Evolutionary conservation across 495 filamentous ascomycete genomes (phyloP), one percentile per base, ranked within the genome.

Genomic region (Physcia stellaris): DNA sequence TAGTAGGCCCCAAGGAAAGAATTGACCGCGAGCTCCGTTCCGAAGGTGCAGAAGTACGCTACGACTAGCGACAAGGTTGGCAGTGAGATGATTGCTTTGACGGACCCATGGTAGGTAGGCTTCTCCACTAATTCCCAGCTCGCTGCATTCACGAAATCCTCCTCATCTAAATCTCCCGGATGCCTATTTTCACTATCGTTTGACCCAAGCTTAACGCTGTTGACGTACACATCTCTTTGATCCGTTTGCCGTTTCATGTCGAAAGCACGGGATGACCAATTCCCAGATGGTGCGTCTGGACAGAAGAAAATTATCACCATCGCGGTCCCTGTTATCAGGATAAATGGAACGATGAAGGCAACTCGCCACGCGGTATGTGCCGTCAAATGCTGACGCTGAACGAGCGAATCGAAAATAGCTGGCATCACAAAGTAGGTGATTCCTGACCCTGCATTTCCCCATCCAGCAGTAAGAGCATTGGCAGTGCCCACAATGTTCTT

Each of bases 11-110:
- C 75, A 4, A 94, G 73, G 36, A 87, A 71, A 11, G 77, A 71
- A 67, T 94, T 87, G 60, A 94, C 78, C 45, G 86, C 73, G 7
- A 94, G 75, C 55, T 94, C 86, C 13, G 71, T 73, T 33, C 86
- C 86, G 48, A 94, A 94, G 4, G 80, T 79, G 62, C 81, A 88
- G 49, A 78, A 72, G 56, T 94, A 94, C 7, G 71, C 70, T 11
- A 70, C 53, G 12, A 76, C 63, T 32, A 85, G 71, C 38, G 76
- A 70, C 30, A 76, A 46, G 10, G 75, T 79, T 41, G 84, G 78
- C 3, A 73, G 65, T 16, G 73, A 80, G 52, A 72, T 60, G 20
- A 75, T 54, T 1, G 84, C 72, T 0, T 41, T 36, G 11, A 77
- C 21, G 13, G 67, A 62, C 47, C 79, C 75, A 21, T 63, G 64